phyloP scores from a whole-genome alignment of 2,329 filamentous ascomycete species.

The Tympanopsis confertula region DNA sequence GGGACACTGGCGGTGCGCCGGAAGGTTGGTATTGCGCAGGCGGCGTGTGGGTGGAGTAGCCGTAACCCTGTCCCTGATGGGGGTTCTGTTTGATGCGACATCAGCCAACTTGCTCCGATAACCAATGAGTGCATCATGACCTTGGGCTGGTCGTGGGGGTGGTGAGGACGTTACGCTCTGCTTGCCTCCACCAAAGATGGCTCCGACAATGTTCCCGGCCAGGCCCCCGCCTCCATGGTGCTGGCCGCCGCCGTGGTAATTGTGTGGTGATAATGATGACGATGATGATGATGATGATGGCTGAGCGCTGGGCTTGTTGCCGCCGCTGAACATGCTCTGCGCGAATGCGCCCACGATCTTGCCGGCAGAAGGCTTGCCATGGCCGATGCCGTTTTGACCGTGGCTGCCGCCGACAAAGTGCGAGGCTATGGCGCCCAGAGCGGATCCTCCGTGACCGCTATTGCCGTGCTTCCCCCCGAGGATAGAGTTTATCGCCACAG shows the following conservation, averaged over 20 bases:
- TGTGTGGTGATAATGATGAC: constrained; percentile 22
- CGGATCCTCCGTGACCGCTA: neutral
- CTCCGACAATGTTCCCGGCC: constrained; percentile 40
- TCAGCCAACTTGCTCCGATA: constrained; percentile 9
- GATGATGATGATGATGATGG: constrained; percentile 12
- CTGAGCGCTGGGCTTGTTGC: constrained; percentile 31
- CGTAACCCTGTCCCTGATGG: constrained; percentile 42
- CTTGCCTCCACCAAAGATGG: constrained; percentile 33
- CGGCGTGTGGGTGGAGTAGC: constrained; percentile 54
- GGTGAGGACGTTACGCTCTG: constrained; percentile 1
- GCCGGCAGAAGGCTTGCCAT: constrained; percentile 37
- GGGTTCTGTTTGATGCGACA: constrained; percentile 12
- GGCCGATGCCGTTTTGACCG: constrained; percentile 37
- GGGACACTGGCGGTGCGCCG: constrained; percentile 12
- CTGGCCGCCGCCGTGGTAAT: constrained; percentile 34
- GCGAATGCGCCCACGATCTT: neutral
- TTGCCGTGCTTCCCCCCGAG: neutral
- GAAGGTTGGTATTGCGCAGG: constrained; percentile 44
- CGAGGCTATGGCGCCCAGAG: neutral
- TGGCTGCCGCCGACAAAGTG: neutral
- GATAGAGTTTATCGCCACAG: too few relatives aligned
- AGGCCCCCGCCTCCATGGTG: constrained; percentile 32
- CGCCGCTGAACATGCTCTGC: constrained; percentile 28
- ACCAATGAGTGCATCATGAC: too few relatives aligned
- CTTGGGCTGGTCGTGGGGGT: too few relatives aligned